Base-by-base conservation (phyloP, 805 yeast genomes). In the Suhomyces emberorum region DNA sequence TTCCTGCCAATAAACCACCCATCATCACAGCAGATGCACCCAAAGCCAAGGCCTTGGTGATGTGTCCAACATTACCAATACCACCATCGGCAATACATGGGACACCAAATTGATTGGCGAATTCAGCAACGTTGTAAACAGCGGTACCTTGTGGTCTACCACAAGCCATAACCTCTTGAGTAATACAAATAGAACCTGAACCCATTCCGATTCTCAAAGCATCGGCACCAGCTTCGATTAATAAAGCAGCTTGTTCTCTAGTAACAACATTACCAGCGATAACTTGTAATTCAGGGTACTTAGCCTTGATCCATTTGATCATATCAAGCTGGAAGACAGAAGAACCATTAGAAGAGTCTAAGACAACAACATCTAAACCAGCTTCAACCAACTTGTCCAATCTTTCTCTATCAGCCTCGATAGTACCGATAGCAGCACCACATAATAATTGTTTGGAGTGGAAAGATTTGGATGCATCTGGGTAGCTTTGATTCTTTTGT, bases 101-200 rank as follows among this genome's bases (percentile, higher is more conserved):
- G 49, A 93, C 95, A 63, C 98, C 98, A 61, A 91, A 93, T 64
- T 81, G 77, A 69, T 81, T 83, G 49, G 98, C 95, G 61, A 93
- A 89, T 72, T 91, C 89, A 47, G 93, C 76, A 38, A 93, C 98
- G 50, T 80, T 83, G 76, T 79, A 89, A 37, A 93, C 98, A 43
- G 98, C 98, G 49, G 98, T 88, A 71, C 98, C 98, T 75, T 93
- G 98, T 44, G 98, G 98, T 77, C 98, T 88, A 71, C 98, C 98
- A 72, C 96, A 95, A 35, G 98, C 98, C 98, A 93, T 93, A 43
- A 93, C 98, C 73, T 93, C 98, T 74, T 93, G 98, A 36, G 98
- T 93, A 63, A 93, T 93, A 78, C 98, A 93, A 63, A 95, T 95
- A 45, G 97, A 88, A 57, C 98, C 98, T 22, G 98, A 87, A 61